A percentile compares a stretch with the other conserved stretches of the same genome.
Evolutionary conservation across 768 basidiomycete genomes (phyloP).

Genomic region (Tylopilus balloui): DNA sequence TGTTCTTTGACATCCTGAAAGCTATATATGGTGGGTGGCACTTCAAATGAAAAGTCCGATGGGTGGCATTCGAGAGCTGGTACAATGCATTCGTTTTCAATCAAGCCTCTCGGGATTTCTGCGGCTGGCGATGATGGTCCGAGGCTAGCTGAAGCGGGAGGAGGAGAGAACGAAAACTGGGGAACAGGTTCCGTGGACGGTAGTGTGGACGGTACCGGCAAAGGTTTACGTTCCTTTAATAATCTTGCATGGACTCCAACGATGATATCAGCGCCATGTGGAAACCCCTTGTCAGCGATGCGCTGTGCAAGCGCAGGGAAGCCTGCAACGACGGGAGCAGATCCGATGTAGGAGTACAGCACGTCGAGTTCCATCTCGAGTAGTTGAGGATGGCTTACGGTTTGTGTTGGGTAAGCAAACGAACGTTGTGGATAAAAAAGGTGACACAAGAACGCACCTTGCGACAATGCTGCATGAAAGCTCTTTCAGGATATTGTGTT

Average conservation of each 20-base stretch:
- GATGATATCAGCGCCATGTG: slow-evolving; percentile 23
- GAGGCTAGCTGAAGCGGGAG: background rate
- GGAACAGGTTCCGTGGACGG: too few relatives aligned
- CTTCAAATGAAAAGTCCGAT: too few relatives aligned
- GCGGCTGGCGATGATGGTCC: too few relatives aligned
- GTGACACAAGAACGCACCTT: slow-evolving; percentile 9
- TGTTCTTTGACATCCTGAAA: too few relatives aligned
- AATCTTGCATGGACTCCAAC: slow-evolving; percentile 19
- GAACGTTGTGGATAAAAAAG: background rate
- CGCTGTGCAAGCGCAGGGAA: slow-evolving; percentile 13
- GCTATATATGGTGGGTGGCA: too few relatives aligned
- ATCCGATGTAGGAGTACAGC: slow-evolving; percentile 15
- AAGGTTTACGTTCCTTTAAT: slow-evolving; percentile 1
- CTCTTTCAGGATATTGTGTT: slow-evolving; percentile 24
- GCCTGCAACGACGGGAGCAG: slow-evolving; percentile 8
- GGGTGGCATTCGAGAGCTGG: too few relatives aligned
- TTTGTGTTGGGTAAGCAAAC: background rate
- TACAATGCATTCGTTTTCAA: too few relatives aligned
- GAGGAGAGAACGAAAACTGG: background rate
- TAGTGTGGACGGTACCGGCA: background rate
- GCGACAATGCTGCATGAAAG: slow-evolving; percentile 18
- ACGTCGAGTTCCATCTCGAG: slow-evolving; percentile 25
- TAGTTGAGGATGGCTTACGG: slow-evolving; percentile 13
- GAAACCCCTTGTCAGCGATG: slow-evolving; percentile 14
- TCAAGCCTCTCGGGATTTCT: too few relatives aligned